Percentiles rank a stretch among this genome's conserved stretches.
Evolutionary conservation across 2,329 filamentous ascomycete species (phyloP).

Genomic region (Alternaria sp.): DNA sequence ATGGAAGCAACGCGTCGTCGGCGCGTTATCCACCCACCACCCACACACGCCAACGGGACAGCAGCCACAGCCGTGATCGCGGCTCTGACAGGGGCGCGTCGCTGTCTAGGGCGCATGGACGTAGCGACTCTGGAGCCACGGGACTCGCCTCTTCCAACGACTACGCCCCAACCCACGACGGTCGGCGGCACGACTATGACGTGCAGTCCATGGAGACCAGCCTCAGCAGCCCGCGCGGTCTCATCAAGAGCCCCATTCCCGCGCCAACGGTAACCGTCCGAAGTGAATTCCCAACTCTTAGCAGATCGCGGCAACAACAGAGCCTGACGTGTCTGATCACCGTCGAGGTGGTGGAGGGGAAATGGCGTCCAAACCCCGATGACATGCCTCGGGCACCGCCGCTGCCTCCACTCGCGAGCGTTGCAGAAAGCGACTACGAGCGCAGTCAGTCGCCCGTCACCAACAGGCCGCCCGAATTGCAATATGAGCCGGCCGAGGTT

Average conservation of each 20-base stretch:
- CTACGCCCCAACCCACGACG: slow-evolving; percentile 78
- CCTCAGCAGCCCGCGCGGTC: slow-evolving; percentile 73
- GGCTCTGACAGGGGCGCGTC: slow-evolving; percentile 52
- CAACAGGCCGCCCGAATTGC: slow-evolving; percentile 57
- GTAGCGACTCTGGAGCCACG: slow-evolving; percentile 81
- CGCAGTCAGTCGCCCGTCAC: slow-evolving; percentile 67
- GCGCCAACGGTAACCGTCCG: slow-evolving; percentile 91
- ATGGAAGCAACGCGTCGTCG: slow-evolving; percentile 48
- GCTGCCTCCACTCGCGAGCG: slow-evolving; percentile 59
- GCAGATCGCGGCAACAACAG: slow-evolving; percentile 89
- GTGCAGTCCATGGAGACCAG: slow-evolving; percentile 94
- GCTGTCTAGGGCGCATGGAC: slow-evolving; percentile 63
- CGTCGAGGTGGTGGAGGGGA: slow-evolving; percentile 89
- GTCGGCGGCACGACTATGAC: slow-evolving; percentile 90
- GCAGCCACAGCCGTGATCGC: slow-evolving; percentile 52
- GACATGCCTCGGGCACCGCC: slow-evolving; percentile 69
- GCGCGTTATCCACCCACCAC: slow-evolving; percentile 41
- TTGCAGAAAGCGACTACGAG: slow-evolving; percentile 54
- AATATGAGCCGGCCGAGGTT: slow-evolving; percentile 77
- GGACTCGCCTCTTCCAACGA: slow-evolving; percentile 76
- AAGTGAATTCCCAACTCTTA: slow-evolving; percentile 96
- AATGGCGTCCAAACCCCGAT: slow-evolving; percentile 86
- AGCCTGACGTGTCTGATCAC: slow-evolving; percentile 93
- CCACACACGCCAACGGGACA: slow-evolving; percentile 46
- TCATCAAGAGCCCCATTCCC: slow-evolving; percentile 86